phyloP scores from a whole-genome alignment of 2,329 filamentous ascomycete genomes.

The Fonsecaea erecta region DNA sequence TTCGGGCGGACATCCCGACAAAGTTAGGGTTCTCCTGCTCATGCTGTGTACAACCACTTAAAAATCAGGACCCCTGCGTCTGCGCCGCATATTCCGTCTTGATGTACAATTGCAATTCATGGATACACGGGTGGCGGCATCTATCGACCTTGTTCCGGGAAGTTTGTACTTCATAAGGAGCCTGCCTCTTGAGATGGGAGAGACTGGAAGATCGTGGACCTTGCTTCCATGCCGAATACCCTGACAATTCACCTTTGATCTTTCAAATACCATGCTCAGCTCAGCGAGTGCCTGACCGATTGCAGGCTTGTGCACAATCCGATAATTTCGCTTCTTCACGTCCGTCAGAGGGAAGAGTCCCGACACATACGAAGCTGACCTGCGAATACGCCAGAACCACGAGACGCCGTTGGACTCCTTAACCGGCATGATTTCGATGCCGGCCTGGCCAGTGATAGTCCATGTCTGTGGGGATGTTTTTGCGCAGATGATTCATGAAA shows the following conservation, averaged over 20 bases:
- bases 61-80: neutral
- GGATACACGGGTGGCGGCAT: neutral
- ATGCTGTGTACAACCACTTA: neutral
- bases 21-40: neutral
- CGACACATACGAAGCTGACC: neutral
- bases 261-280: too few species aligned
- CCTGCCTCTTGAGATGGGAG: neutral
- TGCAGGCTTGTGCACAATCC: neutral
- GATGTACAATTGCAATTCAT: neutral
- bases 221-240: neutral
- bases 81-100: neutral
- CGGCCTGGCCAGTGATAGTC: constrained; percentile 31
- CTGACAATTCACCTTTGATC: neutral
- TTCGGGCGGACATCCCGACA: neutral
- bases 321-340: neutral
- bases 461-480: constrained; percentile 39
- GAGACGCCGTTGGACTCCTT: neutral
- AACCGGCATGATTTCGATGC: constrained; percentile 15
- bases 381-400: neutral
- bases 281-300: neutral
- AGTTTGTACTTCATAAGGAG: neutral
- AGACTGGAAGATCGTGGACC: neutral
- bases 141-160: neutral
- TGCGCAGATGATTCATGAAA: constrained; percentile 37
- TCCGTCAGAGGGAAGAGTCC: neutral